phyloP scores from a whole-genome alignment of 164 flowering plant species.

The Dillenia suffruticosa region DNA sequence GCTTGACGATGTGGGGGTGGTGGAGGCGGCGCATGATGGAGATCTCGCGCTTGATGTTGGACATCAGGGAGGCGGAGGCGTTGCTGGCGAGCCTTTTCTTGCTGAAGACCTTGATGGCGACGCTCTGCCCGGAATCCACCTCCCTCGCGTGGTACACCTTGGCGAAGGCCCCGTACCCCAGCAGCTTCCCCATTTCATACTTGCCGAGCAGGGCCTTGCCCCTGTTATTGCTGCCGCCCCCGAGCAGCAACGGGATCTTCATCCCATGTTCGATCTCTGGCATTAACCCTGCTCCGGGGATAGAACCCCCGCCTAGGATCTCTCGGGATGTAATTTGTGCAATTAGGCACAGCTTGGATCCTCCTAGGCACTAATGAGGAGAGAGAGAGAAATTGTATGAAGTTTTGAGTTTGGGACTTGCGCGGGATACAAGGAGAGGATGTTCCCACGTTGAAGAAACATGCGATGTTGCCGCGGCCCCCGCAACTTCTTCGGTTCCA shows the following conservation, averaged over 20 bases:
- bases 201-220: constrained; percentile 37
- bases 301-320: constrained; percentile 5
- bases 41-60: constrained; percentile 55
- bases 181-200: constrained; percentile 54
- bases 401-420: too few relatives aligned
- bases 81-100: constrained; percentile 35
- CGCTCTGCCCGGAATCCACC: constrained; percentile 38
- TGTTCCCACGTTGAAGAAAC: too few relatives aligned
- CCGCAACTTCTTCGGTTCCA: too few relatives aligned
- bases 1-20: constrained; percentile 54
- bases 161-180: constrained; percentile 71
- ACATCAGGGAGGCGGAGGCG: constrained; percentile 17
- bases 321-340: too few relatives aligned
- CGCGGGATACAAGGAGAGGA: too few relatives aligned
- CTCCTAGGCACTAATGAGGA: neutral
- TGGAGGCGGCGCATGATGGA: constrained; percentile 44
- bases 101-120: constrained; percentile 55
- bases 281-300: constrained; percentile 22
- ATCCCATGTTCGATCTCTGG: constrained; percentile 32
- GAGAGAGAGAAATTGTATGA: neutral
- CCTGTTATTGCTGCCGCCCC: neutral
- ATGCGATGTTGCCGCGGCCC: too few relatives aligned
- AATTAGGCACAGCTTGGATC: neutral
- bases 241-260: neutral
- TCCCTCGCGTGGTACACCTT: constrained; percentile 65